Conservation (phyloP, 129 eudicot species). For the Silybum marianum region DNA sequence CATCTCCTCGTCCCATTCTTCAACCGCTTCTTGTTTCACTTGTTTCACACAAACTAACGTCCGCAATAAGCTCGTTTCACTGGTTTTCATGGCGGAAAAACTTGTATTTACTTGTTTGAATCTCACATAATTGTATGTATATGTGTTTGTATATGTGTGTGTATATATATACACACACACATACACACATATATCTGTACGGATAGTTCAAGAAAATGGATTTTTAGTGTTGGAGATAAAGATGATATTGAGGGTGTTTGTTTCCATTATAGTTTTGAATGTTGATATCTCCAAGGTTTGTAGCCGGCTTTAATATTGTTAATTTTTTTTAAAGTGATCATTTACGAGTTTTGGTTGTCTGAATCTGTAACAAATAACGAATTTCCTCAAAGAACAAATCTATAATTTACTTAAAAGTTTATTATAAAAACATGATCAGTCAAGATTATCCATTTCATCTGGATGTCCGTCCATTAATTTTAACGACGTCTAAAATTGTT, state of each 20-base stretch:
- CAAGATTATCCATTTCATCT: too few species aligned
- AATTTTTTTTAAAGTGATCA: too few species aligned
- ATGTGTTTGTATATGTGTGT: not conserved
- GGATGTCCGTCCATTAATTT: too few species aligned
- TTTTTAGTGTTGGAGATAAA: conserved; percentile 24
- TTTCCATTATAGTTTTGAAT: not conserved
- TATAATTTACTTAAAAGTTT: too few species aligned
- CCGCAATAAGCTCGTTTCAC: conserved; percentile 22
- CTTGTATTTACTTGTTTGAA: not conserved
- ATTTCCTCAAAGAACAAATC: too few species aligned
- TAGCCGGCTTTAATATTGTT: conserved; percentile 25
- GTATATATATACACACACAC: not conserved
- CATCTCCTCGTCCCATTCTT: conserved; percentile 65
- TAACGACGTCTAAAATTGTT: too few species aligned
- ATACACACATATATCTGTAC: not conserved
- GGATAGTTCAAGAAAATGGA: conserved; percentile 36
- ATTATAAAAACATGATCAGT: too few species aligned
- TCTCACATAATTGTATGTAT: not conserved
- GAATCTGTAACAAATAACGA: too few species aligned
- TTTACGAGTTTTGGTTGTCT: too few species aligned
- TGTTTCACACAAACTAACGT: conserved; percentile 53
- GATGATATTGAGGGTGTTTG: conserved; percentile 26
- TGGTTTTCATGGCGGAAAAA: conserved; percentile 21
- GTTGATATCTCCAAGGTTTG: conserved; percentile 7
- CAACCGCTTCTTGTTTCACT: conserved; percentile 47